Evolutionary conservation across 2,329 filamentous ascomycete species (phyloP), one percentile per base, ranked within the genome.

Genomic region (Orbilia javanica): DNA sequence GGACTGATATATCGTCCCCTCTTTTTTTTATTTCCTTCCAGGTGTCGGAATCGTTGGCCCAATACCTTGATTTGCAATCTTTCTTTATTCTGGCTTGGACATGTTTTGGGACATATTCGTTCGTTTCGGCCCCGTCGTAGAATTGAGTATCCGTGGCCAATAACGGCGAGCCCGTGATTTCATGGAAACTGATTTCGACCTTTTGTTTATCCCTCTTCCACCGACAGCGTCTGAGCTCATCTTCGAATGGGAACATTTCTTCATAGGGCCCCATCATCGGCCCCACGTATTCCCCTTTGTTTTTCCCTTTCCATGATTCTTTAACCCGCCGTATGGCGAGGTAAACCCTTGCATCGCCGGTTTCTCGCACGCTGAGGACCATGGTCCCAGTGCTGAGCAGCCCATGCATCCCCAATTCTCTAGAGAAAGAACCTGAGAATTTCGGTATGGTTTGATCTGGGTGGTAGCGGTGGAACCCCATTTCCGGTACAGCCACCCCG

Each of bases 131-230:
- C 10, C 55, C 55, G 20, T 22, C 27, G 20, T 60, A 60, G 11
- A 60, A 60, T 11, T 60, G 55, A 10, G 55, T 27, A 50, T 73
- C 69, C 1, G 69, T 55, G 7, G 18, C 48, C n/a, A 73, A 22
- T 20, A 73, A 25, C 10, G 69, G 60, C 60, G 69, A 66, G 20
- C 46, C 48, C 3, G 60, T 66, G 42, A 73, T 73, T 18, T 73
- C 69, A 20, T 53, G 64, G 15, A 64, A 73, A 20, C 60, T 73
- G 20, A 42, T 27, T 25, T 60, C 55, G 7, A 42, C 18, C 7
- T 60, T 60, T 20, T 60, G 25, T n/a, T 42, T 60, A 27, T 60
- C 18, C 8, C 20, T 42, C 3, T 27, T 60, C 55, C 34, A 42
- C 20, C 55, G 18, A 15, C 55, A 42, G 10, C 55, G 55, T n/a